Evolutionary conservation across 257 asterid species (phyloP).

Genomic region (Solanum lycopersicoides): DNA sequence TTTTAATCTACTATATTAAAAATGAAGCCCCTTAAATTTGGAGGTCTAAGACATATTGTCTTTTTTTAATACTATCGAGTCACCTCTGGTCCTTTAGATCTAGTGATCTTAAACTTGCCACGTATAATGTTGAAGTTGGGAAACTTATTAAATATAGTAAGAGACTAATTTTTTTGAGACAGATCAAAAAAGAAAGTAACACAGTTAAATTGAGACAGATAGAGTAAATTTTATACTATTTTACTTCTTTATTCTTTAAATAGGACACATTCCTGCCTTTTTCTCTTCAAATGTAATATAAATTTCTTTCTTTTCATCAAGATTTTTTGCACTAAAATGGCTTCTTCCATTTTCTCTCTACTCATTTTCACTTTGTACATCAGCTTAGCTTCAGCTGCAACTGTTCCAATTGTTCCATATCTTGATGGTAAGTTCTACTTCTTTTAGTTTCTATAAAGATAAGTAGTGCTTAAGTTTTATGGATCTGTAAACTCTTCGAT

Average conservation of each 20-base stretch:
- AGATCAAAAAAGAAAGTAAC: accelerated
- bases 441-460: not conserved
- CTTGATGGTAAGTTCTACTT: slow-evolving; percentile 38
- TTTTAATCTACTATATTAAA: too few species aligned
- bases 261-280: not conserved
- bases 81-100: too few species aligned
- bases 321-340: slow-evolving; percentile 10
- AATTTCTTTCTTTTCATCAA: not conserved
- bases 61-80: too few species aligned
- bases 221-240: not conserved
- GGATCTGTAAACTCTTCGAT: not conserved
- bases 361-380: slow-evolving; percentile 16
- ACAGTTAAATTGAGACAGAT: not conserved
- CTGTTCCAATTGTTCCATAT: slow-evolving; percentile 2
- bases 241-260: not conserved
- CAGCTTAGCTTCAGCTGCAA: slow-evolving; percentile 19
- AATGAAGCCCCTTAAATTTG: too few species aligned
- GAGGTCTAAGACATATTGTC: accelerated
- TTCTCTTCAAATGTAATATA: not conserved
- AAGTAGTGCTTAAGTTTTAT: not conserved
- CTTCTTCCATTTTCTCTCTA: slow-evolving; percentile 20
- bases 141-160: not conserved
- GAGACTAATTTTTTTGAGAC: not conserved
- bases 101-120: not conserved
- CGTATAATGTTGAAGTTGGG: not conserved